Base-by-base conservation (phyloP, 139 green algal species). In the Chlorella sp. region DNA sequence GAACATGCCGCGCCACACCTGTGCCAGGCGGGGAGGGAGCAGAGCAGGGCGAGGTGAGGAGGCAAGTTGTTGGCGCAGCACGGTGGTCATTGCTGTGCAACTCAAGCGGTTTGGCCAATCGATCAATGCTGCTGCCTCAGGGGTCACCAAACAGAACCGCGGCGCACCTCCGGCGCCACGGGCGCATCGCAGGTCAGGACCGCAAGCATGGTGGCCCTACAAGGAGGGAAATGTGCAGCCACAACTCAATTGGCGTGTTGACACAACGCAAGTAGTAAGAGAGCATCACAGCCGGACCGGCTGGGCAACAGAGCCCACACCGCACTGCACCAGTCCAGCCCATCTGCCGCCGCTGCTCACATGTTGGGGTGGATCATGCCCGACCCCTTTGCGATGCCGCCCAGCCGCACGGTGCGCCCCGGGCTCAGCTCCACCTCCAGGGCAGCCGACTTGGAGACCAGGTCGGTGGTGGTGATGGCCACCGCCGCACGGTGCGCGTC, bases 361-460 rank as follows among this genome's bases (percentile, higher is more conserved):
- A 99, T 99, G 93, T 99, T 99, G 80, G 97, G 97, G 91, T 99
- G 97, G 85, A 99, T 99, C 97, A 99, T 99, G 67, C 97, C 97
- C 11, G 89, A 96, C 41, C 97, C 97, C 91, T 99, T 99, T 82
- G 93, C 94, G 86, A 98, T 97, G 76, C 97, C 97, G 30, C 97
- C 97, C 51, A 99, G 87, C 24, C 88, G 81, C 40, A 99, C 94
- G 0, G 72, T 90, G 41, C 87, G 40, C 69, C 94, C 94, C 32
- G 38, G n/a, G 40, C 34, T 28, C 44, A 88, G 70, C 38, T 88
- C 76, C 34, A 98, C 88, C 87, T 95, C 91, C 70, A 98, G 86
- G 1, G 97, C 97, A 22, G 91, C 93, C 51, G 88, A 93, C 87
- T 99, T 99, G 91, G 88, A 94, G 68, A 95, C 94, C 32, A 96